These are phyloP conservation scores for Xylaria sp. DNA, from an alignment of 2,329 filamentous ascomycete genomes.

Conservation along the genomic window DNA sequence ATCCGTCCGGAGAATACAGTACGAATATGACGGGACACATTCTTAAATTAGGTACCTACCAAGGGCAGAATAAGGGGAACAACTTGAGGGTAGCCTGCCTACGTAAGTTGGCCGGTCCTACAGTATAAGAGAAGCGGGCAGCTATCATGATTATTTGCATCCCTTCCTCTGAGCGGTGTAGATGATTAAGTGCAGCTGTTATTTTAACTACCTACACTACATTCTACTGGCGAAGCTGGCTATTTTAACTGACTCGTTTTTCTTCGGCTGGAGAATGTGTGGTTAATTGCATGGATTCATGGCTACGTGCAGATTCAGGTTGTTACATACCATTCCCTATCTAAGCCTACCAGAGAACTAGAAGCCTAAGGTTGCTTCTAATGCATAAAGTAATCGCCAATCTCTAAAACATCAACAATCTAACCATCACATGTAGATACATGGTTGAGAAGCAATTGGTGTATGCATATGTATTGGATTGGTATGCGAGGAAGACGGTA, in stretches of 20 bases:
- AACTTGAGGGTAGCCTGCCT: neutral
- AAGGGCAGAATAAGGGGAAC: neutral
- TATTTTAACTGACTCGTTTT: slow-evolving; percentile 28
- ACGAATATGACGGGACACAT: neutral
- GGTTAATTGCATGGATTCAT: slow-evolving; percentile 34
- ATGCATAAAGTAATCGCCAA: neutral
- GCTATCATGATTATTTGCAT: neutral
- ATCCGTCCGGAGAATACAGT: slow-evolving; percentile 22
- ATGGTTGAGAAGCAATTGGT: too few species aligned
- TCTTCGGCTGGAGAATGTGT: slow-evolving; percentile 27
- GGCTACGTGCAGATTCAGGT: slow-evolving; percentile 9
- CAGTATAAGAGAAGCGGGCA: slow-evolving; percentile 3
- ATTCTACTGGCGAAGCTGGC: neutral
- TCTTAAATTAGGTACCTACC: slow-evolving; percentile 1
- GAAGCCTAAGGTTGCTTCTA: neutral
- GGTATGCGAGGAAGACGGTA: too few species aligned
- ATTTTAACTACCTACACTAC: slow-evolving; percentile 2
- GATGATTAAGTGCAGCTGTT: neutral
- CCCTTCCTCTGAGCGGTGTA: slow-evolving; percentile 8
- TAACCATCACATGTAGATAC: too few species aligned
- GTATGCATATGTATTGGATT: too few species aligned
- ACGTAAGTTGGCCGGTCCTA: neutral
- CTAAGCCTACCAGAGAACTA: neutral
- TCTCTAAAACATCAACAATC: too few species aligned
- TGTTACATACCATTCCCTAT: neutral